Evolutionary conservation across 441 rosid species (phyloP).

Genomic region (Pelargonium australe): DNA sequence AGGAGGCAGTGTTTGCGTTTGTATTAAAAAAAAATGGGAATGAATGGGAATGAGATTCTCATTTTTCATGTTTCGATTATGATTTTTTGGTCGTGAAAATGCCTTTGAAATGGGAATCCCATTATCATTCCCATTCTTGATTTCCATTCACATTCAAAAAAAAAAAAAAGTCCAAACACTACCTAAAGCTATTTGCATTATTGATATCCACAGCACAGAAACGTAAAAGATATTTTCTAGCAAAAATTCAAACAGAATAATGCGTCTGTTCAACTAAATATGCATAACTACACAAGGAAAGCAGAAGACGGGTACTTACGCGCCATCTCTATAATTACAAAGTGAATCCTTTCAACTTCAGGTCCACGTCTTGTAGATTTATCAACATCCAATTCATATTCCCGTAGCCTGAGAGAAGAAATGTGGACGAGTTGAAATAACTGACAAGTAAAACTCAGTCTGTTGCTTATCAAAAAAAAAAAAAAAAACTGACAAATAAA

Average conservation of each 20-base stretch:
- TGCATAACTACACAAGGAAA: neutral
- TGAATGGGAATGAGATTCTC: too few relatives aligned
- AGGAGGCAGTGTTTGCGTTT: too few relatives aligned
- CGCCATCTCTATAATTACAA: slow-evolving; percentile 85
- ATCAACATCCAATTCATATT: slow-evolving; percentile 69
- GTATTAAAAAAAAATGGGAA: too few relatives aligned
- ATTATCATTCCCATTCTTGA: too few relatives aligned
- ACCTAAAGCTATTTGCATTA: neutral
- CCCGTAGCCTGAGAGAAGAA: slow-evolving; percentile 52
- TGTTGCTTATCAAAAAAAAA: too few relatives aligned
- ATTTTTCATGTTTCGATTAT: too few relatives aligned
- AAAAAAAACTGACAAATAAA: neutral
- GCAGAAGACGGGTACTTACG: slow-evolving; percentile 45
- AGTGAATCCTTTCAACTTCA: slow-evolving; percentile 67
- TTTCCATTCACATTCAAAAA: too few relatives aligned
- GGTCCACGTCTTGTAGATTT: slow-evolving; percentile 62
- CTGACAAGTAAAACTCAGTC: neutral
- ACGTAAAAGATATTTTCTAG: neutral
- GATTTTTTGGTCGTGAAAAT: too few relatives aligned
- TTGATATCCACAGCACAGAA: neutral
- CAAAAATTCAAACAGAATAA: neutral
- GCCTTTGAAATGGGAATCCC: too few relatives aligned
- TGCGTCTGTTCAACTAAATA: neutral
- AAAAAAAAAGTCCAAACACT: neutral
- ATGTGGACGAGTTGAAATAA: slow-evolving; percentile 9